Evolutionary conservation across 176 grass and related monocot species (phyloP).

Genomic region (Lolium rigidum): DNA sequence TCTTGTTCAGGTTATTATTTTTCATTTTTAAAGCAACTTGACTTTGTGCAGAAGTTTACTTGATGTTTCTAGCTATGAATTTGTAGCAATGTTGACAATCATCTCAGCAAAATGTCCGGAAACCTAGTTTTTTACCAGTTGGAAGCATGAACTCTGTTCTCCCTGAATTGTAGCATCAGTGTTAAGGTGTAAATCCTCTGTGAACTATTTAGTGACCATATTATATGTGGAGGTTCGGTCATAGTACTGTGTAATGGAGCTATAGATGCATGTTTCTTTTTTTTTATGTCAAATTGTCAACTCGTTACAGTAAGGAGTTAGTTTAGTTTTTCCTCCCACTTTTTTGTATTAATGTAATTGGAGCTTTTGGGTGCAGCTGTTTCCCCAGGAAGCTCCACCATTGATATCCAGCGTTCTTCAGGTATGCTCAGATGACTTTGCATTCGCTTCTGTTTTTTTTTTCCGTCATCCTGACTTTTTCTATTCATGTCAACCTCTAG

Average conservation of each 20-base stretch:
- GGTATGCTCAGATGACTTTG: slow-evolving; percentile 56
- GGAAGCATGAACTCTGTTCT: neutral
- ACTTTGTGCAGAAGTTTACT: slow-evolving; percentile 14
- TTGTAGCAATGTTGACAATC: slow-evolving; percentile 11
- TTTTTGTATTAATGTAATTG: slow-evolving; percentile 40
- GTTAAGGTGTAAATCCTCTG: slow-evolving; percentile 1
- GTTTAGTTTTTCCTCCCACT: neutral
- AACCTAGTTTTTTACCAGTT: slow-evolving; percentile 16
- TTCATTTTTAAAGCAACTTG: slow-evolving; percentile 6
- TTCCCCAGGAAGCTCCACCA: slow-evolving; percentile 81
- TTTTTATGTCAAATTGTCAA: neutral
- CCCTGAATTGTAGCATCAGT: slow-evolving; percentile 14
- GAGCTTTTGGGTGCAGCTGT: slow-evolving; percentile 72
- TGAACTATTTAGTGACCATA: slow-evolving; percentile 33
- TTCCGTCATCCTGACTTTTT: slow-evolving; percentile 38
- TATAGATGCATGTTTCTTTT: neutral
- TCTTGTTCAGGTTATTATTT: slow-evolving; percentile 84
- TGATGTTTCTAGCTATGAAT: slow-evolving; percentile 37
- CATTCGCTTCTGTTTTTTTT: slow-evolving; percentile 25
- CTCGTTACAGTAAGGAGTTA: neutral
- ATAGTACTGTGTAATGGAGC: slow-evolving; percentile 20
- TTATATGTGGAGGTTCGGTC: slow-evolving; percentile 16
- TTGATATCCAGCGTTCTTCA: slow-evolving; percentile 82
- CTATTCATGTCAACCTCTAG: slow-evolving; percentile 49
- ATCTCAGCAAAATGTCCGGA: neutral